Evolutionary conservation across 257 asterid species (phyloP).

Genomic region (Scutellaria barbata): DNA sequence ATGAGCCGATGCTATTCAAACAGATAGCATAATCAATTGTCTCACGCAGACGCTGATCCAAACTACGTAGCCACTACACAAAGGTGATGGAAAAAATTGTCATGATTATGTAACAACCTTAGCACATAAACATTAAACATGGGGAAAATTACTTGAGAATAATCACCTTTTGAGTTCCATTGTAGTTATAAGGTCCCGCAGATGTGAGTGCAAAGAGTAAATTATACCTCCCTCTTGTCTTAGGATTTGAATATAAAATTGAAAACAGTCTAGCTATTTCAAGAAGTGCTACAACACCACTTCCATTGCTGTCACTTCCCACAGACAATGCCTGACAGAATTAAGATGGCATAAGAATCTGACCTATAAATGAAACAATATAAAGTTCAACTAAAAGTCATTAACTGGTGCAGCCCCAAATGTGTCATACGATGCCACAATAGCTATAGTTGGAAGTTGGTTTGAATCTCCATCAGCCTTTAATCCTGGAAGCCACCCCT

Average conservation of each 20-base stretch:
- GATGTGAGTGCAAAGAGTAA: conserved; percentile 88
- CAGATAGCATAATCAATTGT: conserved; percentile 91
- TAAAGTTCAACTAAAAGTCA: conserved; percentile 24
- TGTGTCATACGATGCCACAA: conserved; percentile 98
- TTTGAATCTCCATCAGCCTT: conserved; percentile 83
- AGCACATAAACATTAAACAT: neutral
- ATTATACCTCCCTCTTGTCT: conserved; percentile 88
- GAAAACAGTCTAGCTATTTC: conserved; percentile 95
- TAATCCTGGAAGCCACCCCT: conserved; percentile 99
- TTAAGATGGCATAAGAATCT: conserved; percentile 37
- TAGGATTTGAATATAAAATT: conserved; percentile 80
- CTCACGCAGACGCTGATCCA: conserved; percentile 91
- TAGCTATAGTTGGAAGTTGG: conserved; percentile 96
- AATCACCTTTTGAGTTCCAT: conserved; percentile 85
- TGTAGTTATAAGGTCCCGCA: conserved; percentile 95
- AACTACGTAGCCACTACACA: conserved; percentile 85
- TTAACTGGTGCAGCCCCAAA: conserved; percentile 98
- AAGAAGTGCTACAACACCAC: conserved; percentile 89
- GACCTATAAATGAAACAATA: conserved; percentile 17
- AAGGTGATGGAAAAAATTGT: conserved; percentile 20
- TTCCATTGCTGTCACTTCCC: conserved; percentile 97
- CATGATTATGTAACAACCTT: conserved; percentile 32
- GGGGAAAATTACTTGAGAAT: conserved; percentile 21
- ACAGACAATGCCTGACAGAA: conserved; percentile 71
- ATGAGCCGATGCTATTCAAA: conserved; percentile 89